These are phyloP conservation scores for Aphanomyces euteiches DNA, from an alignment of 352 stramenopile genomes.

Conservation along the genomic window DNA sequence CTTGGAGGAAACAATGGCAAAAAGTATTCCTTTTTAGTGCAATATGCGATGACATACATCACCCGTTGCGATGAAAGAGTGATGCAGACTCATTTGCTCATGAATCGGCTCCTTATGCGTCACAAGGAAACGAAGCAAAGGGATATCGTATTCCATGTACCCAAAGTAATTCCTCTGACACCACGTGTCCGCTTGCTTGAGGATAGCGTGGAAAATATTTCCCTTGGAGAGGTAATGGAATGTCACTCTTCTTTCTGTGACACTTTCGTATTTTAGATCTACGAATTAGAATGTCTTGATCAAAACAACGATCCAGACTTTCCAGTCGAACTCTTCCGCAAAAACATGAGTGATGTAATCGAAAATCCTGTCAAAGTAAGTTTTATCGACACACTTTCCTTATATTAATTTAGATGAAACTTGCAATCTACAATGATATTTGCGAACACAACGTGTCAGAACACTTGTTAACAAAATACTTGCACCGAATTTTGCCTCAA, in stretches of 20 bases:
- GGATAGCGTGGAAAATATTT: slow-evolving; percentile 81
- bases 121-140: slow-evolving; percentile 86
- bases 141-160: slow-evolving; percentile 86
- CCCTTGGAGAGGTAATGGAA: slow-evolving; percentile 59
- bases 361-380: slow-evolving; percentile 22
- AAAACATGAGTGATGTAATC: slow-evolving; percentile 59
- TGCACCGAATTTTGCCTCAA: slow-evolving; percentile 66
- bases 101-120: slow-evolving; percentile 79
- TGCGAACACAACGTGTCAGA: slow-evolving; percentile 76
- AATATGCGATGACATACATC: slow-evolving; percentile 91
- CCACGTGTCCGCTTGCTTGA: slow-evolving; percentile 84
- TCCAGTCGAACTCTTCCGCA: slow-evolving; percentile 72
- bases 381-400: not conserved
- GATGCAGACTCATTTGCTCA: slow-evolving; percentile 90
- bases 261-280: slow-evolving; percentile 41
- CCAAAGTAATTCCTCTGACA: slow-evolving; percentile 90
- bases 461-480: slow-evolving; percentile 79
- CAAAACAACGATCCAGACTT: slow-evolving; percentile 71
- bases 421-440: slow-evolving; percentile 49
- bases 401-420: slow-evolving; percentile 22
- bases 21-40: slow-evolving; percentile 89
- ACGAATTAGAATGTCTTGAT: slow-evolving; percentile 68
- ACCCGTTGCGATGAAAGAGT: slow-evolving; percentile 92
- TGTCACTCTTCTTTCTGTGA: slow-evolving; percentile 17
- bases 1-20: slow-evolving; percentile 87